phyloP scores from a whole-genome alignment of 1,284 basidiomycete genomes.

The Melampsora americana region DNA sequence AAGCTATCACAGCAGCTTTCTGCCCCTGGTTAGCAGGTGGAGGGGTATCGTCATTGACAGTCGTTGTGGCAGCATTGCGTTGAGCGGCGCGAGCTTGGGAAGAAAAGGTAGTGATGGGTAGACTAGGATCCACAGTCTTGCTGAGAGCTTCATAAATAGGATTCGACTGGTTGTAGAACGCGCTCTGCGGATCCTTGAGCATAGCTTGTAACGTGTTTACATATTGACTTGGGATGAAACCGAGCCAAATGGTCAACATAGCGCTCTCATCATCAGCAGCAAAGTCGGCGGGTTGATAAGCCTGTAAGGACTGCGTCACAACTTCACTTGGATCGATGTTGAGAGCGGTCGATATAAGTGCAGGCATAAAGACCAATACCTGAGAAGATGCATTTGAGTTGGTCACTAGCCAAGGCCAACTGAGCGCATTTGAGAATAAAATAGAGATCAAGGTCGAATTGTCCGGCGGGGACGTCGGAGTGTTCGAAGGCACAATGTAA shows the following conservation, averaged over 20 bases:
- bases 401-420: conserved; percentile 48
- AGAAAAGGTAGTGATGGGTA: conserved; percentile 44
- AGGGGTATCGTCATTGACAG: neutral
- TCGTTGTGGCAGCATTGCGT: neutral
- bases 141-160: conserved; percentile 47
- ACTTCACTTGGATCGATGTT: conserved; percentile 49
- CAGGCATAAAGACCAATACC: conserved; percentile 48
- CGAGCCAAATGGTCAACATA: conserved; percentile 56
- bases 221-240: conserved; percentile 54
- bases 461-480: neutral
- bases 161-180: conserved; percentile 55
- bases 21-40: conserved; percentile 9
- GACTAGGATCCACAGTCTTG: conserved; percentile 46
- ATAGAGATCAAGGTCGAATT: conserved; percentile 47
- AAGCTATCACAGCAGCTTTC: conserved; percentile 36
- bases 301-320: conserved; percentile 55
- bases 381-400: conserved; percentile 49
- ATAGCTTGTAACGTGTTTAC: conserved; percentile 53
- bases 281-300: conserved; percentile 55
- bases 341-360: conserved; percentile 46
- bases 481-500: conserved; percentile 30
- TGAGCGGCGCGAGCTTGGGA: conserved; percentile 18
- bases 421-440: conserved; percentile 47
- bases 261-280: conserved; percentile 50
- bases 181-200: conserved; percentile 53